Percentiles rank a stretch among this genome's conserved stretches.
Conservation (phyloP, 805 yeast species). For the Metschnikowia koreensis region DNA sequence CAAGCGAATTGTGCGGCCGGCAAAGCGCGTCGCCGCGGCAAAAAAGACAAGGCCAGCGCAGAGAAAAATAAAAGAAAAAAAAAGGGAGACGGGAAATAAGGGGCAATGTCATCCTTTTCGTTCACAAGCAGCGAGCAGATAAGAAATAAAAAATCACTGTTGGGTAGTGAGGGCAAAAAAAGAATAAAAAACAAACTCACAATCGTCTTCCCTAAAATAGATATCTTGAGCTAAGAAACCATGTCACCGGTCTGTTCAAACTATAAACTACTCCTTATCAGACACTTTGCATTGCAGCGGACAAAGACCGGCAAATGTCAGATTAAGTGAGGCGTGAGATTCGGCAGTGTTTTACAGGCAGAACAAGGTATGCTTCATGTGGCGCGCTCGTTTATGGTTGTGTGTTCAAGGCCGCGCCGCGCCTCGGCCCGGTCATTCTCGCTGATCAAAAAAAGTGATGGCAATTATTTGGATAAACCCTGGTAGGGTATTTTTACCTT, state of each 20-base stretch:
- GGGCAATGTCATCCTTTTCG: no score
- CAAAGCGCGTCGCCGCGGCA: slow-evolving; percentile 5
- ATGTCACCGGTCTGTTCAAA: background rate
- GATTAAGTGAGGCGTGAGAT: slow-evolving; percentile 3
- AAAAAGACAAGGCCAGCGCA: background rate
- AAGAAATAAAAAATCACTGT: no score
- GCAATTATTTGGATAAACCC: no score
- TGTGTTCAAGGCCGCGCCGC: background rate
- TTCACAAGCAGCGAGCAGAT: no score
- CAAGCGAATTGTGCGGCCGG: slow-evolving; percentile 1
- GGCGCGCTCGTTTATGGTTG: background rate
- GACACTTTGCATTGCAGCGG: slow-evolving; percentile 1
- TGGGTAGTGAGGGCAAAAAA: no score
- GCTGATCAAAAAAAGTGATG: no score
- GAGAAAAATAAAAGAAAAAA: no score
- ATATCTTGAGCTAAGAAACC: no score
- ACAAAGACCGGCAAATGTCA: background rate
- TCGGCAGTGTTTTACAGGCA: slow-evolving; percentile 1
- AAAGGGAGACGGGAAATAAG: no score
- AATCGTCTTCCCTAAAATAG: no score
- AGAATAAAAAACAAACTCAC: no score
- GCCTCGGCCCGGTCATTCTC: background rate
- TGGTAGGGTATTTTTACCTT: no score
- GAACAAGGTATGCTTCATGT: slow-evolving; percentile 2
- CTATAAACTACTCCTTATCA: background rate